A percentile compares a stretch with the other conserved stretches of the same genome.
Evolutionary conservation across 371 early-diverging fungal genomes (phyloP).

Genomic region (Syncephalis fuscata): DNA sequence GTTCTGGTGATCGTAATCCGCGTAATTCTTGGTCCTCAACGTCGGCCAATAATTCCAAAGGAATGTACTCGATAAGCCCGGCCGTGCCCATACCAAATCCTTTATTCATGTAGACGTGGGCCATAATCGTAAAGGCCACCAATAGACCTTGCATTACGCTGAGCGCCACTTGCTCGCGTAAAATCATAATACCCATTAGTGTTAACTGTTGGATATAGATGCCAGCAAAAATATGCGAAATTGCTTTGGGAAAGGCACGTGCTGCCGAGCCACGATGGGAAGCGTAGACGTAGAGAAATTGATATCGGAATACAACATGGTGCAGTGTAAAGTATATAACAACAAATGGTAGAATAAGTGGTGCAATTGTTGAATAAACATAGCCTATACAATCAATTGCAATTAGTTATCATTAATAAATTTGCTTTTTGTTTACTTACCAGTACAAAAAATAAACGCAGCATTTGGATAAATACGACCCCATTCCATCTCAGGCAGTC

Average conservation of each 20-base stretch:
- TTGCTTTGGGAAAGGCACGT: slow-evolving; percentile 17
- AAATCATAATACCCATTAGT: slow-evolving; percentile 19
- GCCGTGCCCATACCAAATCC: no score
- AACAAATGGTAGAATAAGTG: slow-evolving; percentile 30
- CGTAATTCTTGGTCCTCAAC: no score
- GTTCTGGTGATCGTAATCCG: no score
- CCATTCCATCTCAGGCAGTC: slow-evolving; percentile 15
- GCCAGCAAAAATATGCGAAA: slow-evolving; percentile 20
- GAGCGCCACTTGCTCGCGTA: no score
- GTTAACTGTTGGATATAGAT: slow-evolving; percentile 20
- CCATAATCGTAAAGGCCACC: no score
- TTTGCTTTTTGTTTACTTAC: background rate
- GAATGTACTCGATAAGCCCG: no score
- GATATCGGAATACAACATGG: slow-evolving; percentile 29
- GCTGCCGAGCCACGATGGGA: slow-evolving; percentile 21
- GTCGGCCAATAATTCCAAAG: no score
- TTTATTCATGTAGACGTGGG: no score
- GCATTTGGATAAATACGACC: slow-evolving; percentile 28
- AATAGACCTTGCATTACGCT: no score
- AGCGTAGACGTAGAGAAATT: slow-evolving; percentile 27
- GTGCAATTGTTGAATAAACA: slow-evolving; percentile 31
- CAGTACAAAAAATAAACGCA: slow-evolving; percentile 6
- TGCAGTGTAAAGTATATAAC: slow-evolving; percentile 31
- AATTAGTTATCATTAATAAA: background rate
- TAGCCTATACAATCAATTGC: background rate